These are phyloP conservation scores for Viola pubescens DNA, from an alignment of 441 rosid species.

Conservation along the genomic window DNA sequence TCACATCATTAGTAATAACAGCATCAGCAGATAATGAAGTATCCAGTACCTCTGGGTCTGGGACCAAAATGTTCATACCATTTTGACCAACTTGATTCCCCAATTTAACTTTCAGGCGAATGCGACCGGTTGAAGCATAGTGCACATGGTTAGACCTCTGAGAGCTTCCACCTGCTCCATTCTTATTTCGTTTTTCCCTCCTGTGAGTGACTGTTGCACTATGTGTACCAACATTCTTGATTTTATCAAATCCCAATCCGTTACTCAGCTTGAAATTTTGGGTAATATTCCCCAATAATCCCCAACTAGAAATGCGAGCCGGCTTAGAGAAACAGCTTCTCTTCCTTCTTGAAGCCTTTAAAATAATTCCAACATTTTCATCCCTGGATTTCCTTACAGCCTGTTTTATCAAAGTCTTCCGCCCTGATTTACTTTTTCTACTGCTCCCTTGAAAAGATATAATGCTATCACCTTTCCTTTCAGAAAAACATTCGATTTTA, in stretches of 20 bases:
- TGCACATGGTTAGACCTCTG: conserved; percentile 30
- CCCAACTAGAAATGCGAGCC: conserved; percentile 61
- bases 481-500: conserved; percentile 32
- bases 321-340: conserved; percentile 61
- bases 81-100: conserved; percentile 48
- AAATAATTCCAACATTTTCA: conserved; percentile 27
- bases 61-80: conserved; percentile 26
- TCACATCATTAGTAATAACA: conserved; percentile 18
- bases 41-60: conserved; percentile 34
- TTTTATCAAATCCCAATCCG: conserved; percentile 31
- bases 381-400: conserved; percentile 35
- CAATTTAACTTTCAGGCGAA: conserved; percentile 74
- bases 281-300: conserved; percentile 42
- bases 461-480: conserved; percentile 27
- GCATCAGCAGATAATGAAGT: conserved; percentile 28
- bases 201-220: conserved; percentile 31
- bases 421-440: conserved; percentile 34
- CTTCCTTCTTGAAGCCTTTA: conserved; percentile 49
- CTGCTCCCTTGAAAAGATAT: conserved; percentile 37
- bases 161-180: conserved; percentile 23
- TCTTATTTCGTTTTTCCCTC: conserved; percentile 30
- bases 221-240: conserved; percentile 27
- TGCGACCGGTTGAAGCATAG: conserved; percentile 36
- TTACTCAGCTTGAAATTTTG: conserved; percentile 34
- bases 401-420: conserved; percentile 34